phyloP scores from a whole-genome alignment of 768 basidiomycete species.

The Agrocybe praecox region DNA sequence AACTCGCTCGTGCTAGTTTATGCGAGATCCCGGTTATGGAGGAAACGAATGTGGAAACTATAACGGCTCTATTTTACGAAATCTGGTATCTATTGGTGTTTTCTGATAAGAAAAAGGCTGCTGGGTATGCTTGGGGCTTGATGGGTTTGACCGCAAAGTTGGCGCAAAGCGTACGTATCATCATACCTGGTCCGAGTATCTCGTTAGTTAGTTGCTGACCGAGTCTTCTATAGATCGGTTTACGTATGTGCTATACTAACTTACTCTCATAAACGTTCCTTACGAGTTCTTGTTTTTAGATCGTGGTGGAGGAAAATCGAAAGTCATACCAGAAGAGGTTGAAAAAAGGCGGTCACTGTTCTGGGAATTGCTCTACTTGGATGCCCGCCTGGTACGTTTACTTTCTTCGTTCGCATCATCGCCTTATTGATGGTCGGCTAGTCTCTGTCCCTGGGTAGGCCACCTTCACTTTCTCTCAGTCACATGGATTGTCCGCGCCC shows the following conservation, averaged over 20 bases:
- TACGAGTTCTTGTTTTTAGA: constrained; percentile 36
- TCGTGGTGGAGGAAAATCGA: constrained; percentile 64
- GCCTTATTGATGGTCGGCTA: constrained; percentile 14
- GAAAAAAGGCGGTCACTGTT: constrained; percentile 69
- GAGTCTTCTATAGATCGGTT: constrained; percentile 46
- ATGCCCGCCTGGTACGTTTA: constrained; percentile 54
- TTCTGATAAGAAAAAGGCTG: constrained; percentile 69
- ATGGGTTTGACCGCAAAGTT: constrained; percentile 62
- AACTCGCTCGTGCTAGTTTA: constrained; percentile 57
- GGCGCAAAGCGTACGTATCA: constrained; percentile 56
- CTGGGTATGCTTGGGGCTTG: constrained; percentile 57
- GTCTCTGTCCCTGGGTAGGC: constrained; percentile 68
- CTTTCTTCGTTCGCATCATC: not conserved
- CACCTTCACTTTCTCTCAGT: constrained; percentile 62
- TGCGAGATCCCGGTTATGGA: constrained; percentile 69
- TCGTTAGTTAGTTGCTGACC: constrained; percentile 8
- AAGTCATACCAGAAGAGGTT: constrained; percentile 70
- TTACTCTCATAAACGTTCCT: constrained; percentile 1
- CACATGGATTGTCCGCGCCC: constrained; percentile 62
- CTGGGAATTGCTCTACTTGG: constrained; percentile 71
- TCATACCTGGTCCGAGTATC: not conserved
- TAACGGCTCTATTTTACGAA: constrained; percentile 60
- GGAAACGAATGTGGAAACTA: constrained; percentile 66
- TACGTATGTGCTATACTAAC: constrained; percentile 47
- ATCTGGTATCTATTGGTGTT: constrained; percentile 72